Evolutionary conservation across 2,329 filamentous ascomycete species (phyloP).

Genomic region (Tolypocladium nubicola): DNA sequence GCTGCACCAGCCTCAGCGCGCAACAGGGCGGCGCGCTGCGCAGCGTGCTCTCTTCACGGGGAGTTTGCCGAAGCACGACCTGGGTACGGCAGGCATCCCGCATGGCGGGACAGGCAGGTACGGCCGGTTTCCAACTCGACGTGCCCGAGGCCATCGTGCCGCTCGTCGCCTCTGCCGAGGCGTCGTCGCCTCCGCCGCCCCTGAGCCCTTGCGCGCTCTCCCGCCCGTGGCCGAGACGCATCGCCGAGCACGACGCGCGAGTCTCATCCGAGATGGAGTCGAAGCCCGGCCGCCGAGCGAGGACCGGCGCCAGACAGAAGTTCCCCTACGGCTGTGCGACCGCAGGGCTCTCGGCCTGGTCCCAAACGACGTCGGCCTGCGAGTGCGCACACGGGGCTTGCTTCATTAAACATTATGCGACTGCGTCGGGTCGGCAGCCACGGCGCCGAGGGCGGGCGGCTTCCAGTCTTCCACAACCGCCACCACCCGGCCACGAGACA

Average conservation of each 20-base stretch:
- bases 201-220: background rate
- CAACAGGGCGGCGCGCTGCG: background rate
- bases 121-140: too few species aligned
- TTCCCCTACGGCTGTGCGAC: background rate
- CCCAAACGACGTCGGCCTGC: background rate
- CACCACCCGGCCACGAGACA: background rate
- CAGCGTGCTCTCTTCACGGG: background rate
- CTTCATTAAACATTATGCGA: background rate
- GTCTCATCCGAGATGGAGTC: background rate
- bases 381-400: background rate
- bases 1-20: too few species aligned
- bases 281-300: slow-evolving; percentile 1
- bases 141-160: too few species aligned
- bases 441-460: background rate
- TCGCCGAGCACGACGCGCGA: background rate
- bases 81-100: background rate
- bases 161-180: background rate
- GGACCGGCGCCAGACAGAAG: slow-evolving; percentile 3
- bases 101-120: background rate
- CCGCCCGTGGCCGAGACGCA: background rate
- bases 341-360: background rate
- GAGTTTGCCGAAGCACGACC: background rate
- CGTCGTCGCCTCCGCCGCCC: background rate
- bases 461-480: background rate
- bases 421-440: background rate